phyloP scores from a whole-genome alignment of 768 basidiomycete genomes.

The Trametes meyenii region DNA sequence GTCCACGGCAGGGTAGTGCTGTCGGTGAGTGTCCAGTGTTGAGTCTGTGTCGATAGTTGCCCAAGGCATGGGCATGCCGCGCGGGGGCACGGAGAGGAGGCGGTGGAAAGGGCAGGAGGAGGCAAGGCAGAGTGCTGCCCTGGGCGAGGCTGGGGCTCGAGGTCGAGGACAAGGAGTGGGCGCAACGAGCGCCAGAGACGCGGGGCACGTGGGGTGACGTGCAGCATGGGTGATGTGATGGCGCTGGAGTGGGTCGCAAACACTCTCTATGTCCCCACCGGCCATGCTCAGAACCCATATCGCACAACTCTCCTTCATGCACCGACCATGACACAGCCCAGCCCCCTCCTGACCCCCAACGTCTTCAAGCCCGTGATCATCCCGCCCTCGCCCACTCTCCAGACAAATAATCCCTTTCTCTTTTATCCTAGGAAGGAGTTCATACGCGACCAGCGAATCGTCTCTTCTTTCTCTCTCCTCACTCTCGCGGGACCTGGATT shows the following conservation, averaged over 20 bases:
- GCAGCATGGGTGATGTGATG: conserved; percentile 20
- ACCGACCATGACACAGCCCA: conserved; percentile 31
- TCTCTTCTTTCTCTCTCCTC: conserved; percentile 68
- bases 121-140: not conserved
- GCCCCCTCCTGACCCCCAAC: conserved; percentile 24
- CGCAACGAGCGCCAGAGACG: not conserved
- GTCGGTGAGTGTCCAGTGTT: no score
- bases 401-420: conserved; percentile 56
- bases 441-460: conserved; percentile 55
- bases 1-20: no score
- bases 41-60: no score
- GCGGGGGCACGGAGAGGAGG: no score
- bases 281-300: conserved; percentile 11
- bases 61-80: no score
- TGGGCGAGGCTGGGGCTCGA: not conserved
- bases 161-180: not conserved
- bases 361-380: conserved; percentile 21
- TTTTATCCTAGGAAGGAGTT: conserved; percentile 65
- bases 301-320: conserved; percentile 20
- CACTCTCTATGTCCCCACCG: conserved; percentile 17
- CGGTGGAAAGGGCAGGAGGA: no score
- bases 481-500: conserved; percentile 66
- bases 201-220: conserved; percentile 22
- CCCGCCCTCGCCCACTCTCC: conserved; percentile 29
- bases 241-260: conserved; percentile 15